These are phyloP conservation scores for Boletus vinaceobasis DNA, from an alignment of 768 basidiomycete species.

Conservation along the genomic window DNA sequence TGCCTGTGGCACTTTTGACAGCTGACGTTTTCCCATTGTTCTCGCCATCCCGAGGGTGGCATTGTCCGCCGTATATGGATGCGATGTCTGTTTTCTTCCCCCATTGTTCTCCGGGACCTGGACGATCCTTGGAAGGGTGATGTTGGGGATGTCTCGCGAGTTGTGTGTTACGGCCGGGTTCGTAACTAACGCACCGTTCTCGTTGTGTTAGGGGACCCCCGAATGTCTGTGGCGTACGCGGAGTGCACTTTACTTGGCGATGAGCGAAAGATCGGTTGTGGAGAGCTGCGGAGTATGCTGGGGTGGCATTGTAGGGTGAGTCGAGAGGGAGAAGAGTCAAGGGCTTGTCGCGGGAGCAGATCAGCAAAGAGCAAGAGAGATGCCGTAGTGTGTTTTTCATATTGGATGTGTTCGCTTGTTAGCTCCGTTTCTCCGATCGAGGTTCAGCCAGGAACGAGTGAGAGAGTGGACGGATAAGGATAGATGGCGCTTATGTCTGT, in stretches of 20 bases:
- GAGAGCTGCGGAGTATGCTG: conserved; percentile 49
- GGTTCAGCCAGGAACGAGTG: conserved; percentile 16
- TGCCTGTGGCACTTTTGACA: conserved; percentile 3
- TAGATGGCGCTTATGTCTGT: conserved; percentile 14
- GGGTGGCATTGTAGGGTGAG: too few species aligned
- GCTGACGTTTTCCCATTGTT: conserved; percentile 11
- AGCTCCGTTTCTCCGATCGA: conserved; percentile 23
- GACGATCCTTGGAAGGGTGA: too few species aligned
- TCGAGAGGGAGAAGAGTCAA: too few species aligned
- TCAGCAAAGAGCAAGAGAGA: too few species aligned
- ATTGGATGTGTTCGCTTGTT: conserved; percentile 5
- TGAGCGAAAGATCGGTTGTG: conserved; percentile 51
- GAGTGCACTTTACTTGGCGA: conserved; percentile 43
- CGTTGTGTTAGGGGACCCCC: conserved; percentile 36
- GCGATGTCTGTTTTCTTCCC: neutral
- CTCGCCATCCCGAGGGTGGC: neutral
- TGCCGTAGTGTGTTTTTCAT: conserved; percentile 10
- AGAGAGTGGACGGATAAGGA: conserved; percentile 6
- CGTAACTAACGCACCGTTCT: conserved; percentile 8
- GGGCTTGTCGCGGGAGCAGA: too few species aligned
- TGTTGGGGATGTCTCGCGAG: too few species aligned
- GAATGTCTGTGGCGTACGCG: conserved; percentile 38
- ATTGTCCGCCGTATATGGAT: conserved; percentile 26
- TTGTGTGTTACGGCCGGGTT: neutral
- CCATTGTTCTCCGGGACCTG: conserved; percentile 22